These are phyloP conservation scores for Cladophialophora chaetospira DNA, from an alignment of 2,329 filamentous ascomycete genomes.

Conservation along the genomic window DNA sequence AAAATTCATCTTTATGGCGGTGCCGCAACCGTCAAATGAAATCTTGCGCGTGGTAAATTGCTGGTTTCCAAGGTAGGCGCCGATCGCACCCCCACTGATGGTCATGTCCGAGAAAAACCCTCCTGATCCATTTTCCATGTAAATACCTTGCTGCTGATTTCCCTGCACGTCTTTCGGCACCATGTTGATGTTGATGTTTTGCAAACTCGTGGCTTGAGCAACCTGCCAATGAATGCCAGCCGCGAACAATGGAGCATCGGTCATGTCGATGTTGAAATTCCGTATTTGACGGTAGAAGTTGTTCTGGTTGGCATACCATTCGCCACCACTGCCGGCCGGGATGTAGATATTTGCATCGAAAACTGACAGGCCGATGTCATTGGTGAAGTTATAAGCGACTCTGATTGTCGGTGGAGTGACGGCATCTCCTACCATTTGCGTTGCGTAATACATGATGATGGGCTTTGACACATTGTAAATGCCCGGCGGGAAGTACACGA, in stretches of 20 bases:
- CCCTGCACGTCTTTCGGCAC: slow-evolving; percentile 48
- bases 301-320: slow-evolving; percentile 70
- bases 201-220: slow-evolving; percentile 69
- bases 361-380: slow-evolving; percentile 76
- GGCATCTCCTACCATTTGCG: slow-evolving; percentile 68
- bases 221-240: slow-evolving; percentile 77
- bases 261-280: slow-evolving; percentile 74
- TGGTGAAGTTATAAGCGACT: slow-evolving; percentile 33
- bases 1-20: slow-evolving; percentile 57
- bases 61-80: slow-evolving; percentile 64
- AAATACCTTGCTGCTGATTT: slow-evolving; percentile 60
- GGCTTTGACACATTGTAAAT: slow-evolving; percentile 73
- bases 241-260: slow-evolving; percentile 54
- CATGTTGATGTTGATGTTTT: slow-evolving; percentile 76
- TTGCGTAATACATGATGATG: slow-evolving; percentile 66
- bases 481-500: slow-evolving; percentile 82
- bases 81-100: slow-evolving; percentile 63
- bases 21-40: slow-evolving; percentile 51
- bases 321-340: slow-evolving; percentile 54
- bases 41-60: slow-evolving; percentile 64
- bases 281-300: slow-evolving; percentile 76
- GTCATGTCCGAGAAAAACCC: slow-evolving; percentile 62
- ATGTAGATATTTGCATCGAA: slow-evolving; percentile 78
- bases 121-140: slow-evolving; percentile 67
- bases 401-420: slow-evolving; percentile 69